Conservation (phyloP, 1,284 basidiomycete genomes). For the Erythrobasidium hasegawianum region DNA sequence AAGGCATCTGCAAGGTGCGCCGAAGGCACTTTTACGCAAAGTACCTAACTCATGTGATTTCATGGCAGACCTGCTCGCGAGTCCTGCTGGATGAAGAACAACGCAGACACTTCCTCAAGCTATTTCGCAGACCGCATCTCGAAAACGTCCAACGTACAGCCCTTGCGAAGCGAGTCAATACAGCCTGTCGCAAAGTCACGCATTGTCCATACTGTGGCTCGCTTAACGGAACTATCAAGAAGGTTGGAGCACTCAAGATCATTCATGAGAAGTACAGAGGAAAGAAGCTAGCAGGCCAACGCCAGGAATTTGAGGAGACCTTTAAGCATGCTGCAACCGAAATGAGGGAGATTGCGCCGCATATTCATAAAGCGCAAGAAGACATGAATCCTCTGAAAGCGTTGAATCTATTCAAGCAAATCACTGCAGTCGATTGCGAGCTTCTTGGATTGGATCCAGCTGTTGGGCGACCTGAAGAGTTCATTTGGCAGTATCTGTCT, state of each 20-base stretch:
- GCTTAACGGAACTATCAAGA: constrained; percentile 95
- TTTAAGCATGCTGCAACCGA: constrained; percentile 79
- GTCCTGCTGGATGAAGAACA: constrained; percentile 88
- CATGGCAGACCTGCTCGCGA: constrained; percentile 76
- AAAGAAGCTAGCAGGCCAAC: constrained; percentile 60
- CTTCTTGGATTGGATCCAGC: constrained; percentile 84
- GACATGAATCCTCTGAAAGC: constrained; percentile 94
- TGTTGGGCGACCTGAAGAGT: constrained; percentile 91
- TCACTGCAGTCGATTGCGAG: constrained; percentile 96
- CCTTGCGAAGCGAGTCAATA: constrained; percentile 84
- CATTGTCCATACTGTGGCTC: constrained; percentile 91
- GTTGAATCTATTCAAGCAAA: constrained; percentile 84
- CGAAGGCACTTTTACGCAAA: not conserved
- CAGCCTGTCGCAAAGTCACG: constrained; percentile 79
- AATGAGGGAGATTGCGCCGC: constrained; percentile 78
- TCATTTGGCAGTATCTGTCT: constrained; percentile 98
- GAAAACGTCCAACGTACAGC: constrained; percentile 90
- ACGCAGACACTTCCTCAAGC: constrained; percentile 74
- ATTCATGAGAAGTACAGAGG: constrained; percentile 97
- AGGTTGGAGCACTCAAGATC: constrained; percentile 89
- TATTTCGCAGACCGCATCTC: constrained; percentile 82
- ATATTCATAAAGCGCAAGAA: constrained; percentile 86
- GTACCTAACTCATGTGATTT: not conserved
- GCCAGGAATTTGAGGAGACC: constrained; percentile 75
- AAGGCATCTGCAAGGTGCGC: constrained; percentile 96